Evolutionary conservation across 768 basidiomycete species (phyloP).

Genomic region (Suillus subaureus): DNA sequence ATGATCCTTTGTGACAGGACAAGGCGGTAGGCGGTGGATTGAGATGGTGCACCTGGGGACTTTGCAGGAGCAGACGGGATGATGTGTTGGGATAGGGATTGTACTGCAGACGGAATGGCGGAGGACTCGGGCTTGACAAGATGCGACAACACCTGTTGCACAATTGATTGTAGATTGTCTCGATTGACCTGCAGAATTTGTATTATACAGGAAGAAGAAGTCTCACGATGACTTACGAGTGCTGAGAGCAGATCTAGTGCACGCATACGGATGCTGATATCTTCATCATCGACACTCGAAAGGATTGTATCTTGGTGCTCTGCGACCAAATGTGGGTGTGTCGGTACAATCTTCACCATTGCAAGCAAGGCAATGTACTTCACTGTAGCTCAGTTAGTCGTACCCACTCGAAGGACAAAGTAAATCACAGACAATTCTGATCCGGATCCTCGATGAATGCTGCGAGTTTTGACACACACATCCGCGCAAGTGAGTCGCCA

Average conservation of each 20-base stretch:
- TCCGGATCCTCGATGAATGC: conserved; percentile 90
- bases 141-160: conserved; percentile 88
- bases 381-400: conserved; percentile 51
- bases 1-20: conserved; percentile 81
- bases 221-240: conserved; percentile 60
- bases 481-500: conserved; percentile 77
- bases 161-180: conserved; percentile 84
- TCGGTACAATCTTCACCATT: conserved; percentile 93
- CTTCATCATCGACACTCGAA: conserved; percentile 86
- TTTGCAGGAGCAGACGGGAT: conserved; percentile 40
- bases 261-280: conserved; percentile 95
- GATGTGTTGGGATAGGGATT: conserved; percentile 55
- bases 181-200: conserved; percentile 63
- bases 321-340: conserved; percentile 85
- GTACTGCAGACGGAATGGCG: conserved; percentile 57
- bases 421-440: conserved; percentile 80
- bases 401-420: neutral
- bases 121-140: conserved; percentile 65
- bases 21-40: conserved; percentile 85
- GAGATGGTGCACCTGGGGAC: conserved; percentile 52
- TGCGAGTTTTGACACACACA: conserved; percentile 92
- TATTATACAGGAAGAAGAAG: neutral
- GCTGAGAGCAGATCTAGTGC: conserved; percentile 92
- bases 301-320: conserved; percentile 93
- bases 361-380: conserved; percentile 97